These are phyloP conservation scores for Globomyces sp. DNA, from an alignment of 371 early-diverging fungal species.

Conservation along the genomic window DNA sequence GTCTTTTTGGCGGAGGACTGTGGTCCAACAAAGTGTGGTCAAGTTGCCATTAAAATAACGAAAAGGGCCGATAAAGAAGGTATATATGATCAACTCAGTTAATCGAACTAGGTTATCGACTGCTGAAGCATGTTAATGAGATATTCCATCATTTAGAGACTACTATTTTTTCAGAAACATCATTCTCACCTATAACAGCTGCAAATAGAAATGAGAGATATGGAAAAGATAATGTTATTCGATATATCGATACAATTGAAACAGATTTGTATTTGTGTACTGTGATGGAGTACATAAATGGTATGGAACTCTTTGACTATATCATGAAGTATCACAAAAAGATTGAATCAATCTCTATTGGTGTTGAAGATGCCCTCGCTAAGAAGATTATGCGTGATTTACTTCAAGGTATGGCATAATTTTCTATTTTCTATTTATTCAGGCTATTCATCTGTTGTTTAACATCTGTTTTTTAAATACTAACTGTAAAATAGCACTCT, in stretches of 20 bases:
- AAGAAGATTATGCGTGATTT: conserved; percentile 6
- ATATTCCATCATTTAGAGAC: too few species aligned
- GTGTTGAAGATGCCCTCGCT: conserved; percentile 38
- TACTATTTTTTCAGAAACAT: too few species aligned
- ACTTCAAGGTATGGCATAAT: neutral
- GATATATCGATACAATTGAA: conserved; percentile 67
- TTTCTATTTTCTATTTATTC: too few species aligned
- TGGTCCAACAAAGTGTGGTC: neutral
- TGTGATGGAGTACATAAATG: conserved; percentile 60
- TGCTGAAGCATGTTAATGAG: too few species aligned
- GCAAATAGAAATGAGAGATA: neutral
- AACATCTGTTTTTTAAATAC: neutral
- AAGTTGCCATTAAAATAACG: conserved; percentile 1
- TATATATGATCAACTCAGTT: too few species aligned
- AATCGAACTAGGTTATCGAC: too few species aligned
- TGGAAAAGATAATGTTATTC: conserved; percentile 22
- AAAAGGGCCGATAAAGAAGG: too few species aligned
- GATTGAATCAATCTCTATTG: conserved; percentile 47
- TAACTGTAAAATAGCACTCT: conserved; percentile 10
- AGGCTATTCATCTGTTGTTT: neutral
- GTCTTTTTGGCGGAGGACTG: conserved; percentile 3
- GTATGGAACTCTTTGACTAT: conserved; percentile 57
- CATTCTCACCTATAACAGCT: too few species aligned
- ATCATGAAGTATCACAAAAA: conserved; percentile 41
- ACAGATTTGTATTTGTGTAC: conserved; percentile 67